These are phyloP conservation scores for Kokia cookei DNA, from an alignment of 441 rosid species.

Conservation along the genomic window DNA sequence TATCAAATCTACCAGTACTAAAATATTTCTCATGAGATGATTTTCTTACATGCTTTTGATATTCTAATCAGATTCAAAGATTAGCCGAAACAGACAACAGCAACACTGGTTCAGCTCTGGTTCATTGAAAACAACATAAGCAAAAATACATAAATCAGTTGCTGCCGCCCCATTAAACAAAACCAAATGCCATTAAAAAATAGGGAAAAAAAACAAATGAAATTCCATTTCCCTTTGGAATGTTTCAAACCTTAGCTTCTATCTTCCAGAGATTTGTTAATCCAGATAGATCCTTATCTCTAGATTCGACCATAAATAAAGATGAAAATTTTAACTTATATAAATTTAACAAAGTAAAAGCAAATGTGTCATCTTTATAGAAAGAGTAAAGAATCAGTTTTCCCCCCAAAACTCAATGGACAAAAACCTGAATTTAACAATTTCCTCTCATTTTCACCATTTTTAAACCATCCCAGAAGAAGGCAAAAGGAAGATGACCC, in stretches of 20 bases:
- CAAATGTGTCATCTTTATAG: not conserved
- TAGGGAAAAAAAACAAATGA: not conserved
- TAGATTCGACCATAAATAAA: not conserved
- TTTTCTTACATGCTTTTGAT: not conserved
- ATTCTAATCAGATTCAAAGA: constrained; percentile 8
- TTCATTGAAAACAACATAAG: not conserved
- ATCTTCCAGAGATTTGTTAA: not conserved
- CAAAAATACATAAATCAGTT: constrained; percentile 16
- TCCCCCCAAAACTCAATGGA: not conserved
- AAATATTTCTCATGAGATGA: not conserved
- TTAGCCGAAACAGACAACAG: constrained; percentile 14
- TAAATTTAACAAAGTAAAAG: not conserved
- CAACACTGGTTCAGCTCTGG: constrained; percentile 14
- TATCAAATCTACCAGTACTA: not conserved
- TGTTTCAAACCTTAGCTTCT: constrained; percentile 14
- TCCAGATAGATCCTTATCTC: constrained; percentile 5
- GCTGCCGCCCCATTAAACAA: constrained; percentile 21
- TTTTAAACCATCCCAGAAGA: not conserved
- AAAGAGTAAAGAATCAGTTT: not conserved
- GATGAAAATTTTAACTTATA: not conserved
- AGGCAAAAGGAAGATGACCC: not conserved
- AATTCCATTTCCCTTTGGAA: constrained; percentile 7
- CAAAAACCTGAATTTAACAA: constrained; percentile 3
- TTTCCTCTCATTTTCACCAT: not conserved
- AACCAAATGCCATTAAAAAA: constrained; percentile 7